These are phyloP conservation scores for Petunia hybrid DNA, from an alignment of 305 asterid genomes.

Conservation along the genomic window DNA sequence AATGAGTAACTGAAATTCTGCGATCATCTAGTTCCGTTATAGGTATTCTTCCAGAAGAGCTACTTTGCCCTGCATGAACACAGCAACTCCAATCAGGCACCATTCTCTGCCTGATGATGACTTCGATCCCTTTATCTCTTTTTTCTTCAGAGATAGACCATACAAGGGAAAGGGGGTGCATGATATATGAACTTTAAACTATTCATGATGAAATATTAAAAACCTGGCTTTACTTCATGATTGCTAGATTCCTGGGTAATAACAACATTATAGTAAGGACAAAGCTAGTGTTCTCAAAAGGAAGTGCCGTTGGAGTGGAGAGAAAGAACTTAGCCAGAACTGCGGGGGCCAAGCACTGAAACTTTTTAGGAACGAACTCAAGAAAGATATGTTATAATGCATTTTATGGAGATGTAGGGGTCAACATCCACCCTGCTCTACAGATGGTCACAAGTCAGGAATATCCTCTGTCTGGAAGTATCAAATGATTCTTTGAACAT, in stretches of 20 bases:
- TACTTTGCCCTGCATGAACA: slow-evolving; percentile 62
- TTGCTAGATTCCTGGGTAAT: slow-evolving; percentile 7
- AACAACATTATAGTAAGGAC: background rate
- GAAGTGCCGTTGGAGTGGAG: background rate
- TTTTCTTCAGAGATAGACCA: background rate
- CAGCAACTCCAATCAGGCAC: slow-evolving; percentile 36
- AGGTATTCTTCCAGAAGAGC: slow-evolving; percentile 45
- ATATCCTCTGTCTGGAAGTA: slow-evolving; percentile 1
- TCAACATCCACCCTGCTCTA: slow-evolving; percentile 10
- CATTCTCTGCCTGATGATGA: background rate
- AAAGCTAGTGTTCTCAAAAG: background rate
- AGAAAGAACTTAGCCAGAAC: background rate
- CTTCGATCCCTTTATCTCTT: background rate
- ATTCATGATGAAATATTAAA: background rate
- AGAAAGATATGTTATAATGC: background rate
- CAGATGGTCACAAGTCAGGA: background rate
- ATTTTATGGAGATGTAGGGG: background rate
- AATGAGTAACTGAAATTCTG: slow-evolving; percentile 52
- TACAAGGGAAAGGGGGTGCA: slow-evolving; percentile 10
- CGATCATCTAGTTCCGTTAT: slow-evolving; percentile 52
- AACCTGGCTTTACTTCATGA: slow-evolving; percentile 10
- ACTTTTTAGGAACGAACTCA: background rate
- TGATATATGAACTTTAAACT: background rate
- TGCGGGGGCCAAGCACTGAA: background rate
- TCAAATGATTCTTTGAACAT: slow-evolving; percentile 12